Evolutionary conservation across 176 grass and related monocot species (phyloP), one percentile per base, ranked within the genome.

Genomic region (Oryza nivara): DNA sequence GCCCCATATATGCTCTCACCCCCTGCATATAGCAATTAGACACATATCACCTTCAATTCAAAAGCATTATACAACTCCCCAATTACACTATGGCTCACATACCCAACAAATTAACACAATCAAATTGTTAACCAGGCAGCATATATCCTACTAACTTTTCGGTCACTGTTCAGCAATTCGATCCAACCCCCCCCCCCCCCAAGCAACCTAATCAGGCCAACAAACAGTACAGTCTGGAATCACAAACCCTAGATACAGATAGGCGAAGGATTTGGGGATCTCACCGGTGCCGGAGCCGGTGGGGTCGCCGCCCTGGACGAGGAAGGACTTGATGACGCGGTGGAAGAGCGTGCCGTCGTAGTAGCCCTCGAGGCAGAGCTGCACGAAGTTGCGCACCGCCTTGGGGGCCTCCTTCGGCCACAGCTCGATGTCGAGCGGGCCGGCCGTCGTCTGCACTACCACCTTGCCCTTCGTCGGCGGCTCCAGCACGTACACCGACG

Each of bases 321-420:
- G 91, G 85, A 98, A 98, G 52, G 88, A 85, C 86, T 95, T 95
- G 88, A 98, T 92, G 79, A 98, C 82, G 61, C 96, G 91, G 82
- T 98, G 93, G 75, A 98, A 95, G 74, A 95, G 87, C 35, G 91
- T 95, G 78, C 78, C 79, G 38, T 14, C 93, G 85, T 93, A 95
- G 89, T 95, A 98, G 38, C 96, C 91, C 81, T 98, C 93, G 47
- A 98, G 76, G 86, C 96, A 95, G 38, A 95, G 93, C 86, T 98
- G 96, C 36, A 98, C 88, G 89, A 98, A 98, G 86, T 98, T 98
- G 74, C 96, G 92, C 7, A 81, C 79, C 36, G 93, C 93, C 86
- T 98, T 95, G 56, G 96, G 96, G 4, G 92, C 96, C 80, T 98
- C 93, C 83, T 95, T 98, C 17, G 96, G 91, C 96, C 96, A 98